Conservation (phyloP, 257 asterid species). For the Gentiana straminea region DNA sequence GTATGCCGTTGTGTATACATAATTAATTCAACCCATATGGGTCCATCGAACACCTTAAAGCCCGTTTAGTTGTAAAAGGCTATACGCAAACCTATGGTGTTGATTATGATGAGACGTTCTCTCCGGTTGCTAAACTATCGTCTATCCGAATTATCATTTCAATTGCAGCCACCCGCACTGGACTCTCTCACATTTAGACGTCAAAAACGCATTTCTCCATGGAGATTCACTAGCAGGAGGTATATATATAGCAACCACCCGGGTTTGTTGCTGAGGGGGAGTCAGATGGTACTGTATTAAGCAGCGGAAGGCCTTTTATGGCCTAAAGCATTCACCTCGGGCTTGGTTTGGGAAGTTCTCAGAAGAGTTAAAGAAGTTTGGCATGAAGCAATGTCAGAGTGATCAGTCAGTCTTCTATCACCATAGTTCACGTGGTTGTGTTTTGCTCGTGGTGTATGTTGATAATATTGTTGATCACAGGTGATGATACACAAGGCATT, state of each 20-base stretch:
- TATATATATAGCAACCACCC: background rate
- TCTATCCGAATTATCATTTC: background rate
- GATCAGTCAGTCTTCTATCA: background rate
- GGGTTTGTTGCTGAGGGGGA: background rate
- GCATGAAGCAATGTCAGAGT: background rate
- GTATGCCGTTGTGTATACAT: too few relatives aligned
- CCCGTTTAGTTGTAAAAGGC: background rate
- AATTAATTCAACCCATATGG: too few relatives aligned
- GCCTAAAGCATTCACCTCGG: background rate
- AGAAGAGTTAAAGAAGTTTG: background rate
- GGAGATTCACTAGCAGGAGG: background rate
- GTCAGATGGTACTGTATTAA: background rate
- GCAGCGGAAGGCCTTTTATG: background rate
- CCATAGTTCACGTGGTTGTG: background rate
- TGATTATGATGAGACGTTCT: background rate
- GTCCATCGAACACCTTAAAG: background rate
- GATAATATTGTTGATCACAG: background rate
- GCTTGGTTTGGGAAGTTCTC: background rate
- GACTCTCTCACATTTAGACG: background rate
- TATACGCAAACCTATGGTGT: background rate
- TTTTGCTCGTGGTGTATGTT: background rate
- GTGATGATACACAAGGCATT: background rate
- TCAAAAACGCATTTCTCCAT: background rate
- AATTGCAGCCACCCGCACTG: background rate
- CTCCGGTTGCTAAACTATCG: background rate